Conservation (phyloP, 768 basidiomycete genomes). For the Thelephora aurantiotincta region DNA sequence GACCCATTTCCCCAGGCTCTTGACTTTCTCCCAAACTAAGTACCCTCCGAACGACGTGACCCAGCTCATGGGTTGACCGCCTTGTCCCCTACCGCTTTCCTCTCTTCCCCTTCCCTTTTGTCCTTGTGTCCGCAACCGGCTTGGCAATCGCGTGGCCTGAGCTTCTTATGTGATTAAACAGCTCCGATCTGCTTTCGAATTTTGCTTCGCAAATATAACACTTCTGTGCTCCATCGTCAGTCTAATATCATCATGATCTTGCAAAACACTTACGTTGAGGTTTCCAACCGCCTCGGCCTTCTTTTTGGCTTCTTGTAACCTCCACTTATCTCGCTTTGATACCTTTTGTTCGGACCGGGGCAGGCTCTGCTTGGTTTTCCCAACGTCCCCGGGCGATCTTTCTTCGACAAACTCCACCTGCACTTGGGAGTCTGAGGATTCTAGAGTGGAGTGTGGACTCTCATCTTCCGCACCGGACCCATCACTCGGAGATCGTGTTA, state of each 20-base stretch:
- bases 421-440: background rate
- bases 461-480: slow-evolving; percentile 6
- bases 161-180: slow-evolving; percentile 61
- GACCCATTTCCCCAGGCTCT: slow-evolving; percentile 36
- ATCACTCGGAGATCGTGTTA: slow-evolving; percentile 3
- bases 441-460: background rate
- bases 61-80: slow-evolving; percentile 74
- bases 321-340: slow-evolving; percentile 75
- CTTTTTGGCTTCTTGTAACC: slow-evolving; percentile 60
- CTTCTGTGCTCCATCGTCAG: slow-evolving; percentile 13
- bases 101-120: slow-evolving; percentile 22
- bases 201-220: slow-evolving; percentile 58
- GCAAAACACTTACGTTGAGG: slow-evolving; percentile 8
- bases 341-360: slow-evolving; percentile 15
- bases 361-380: slow-evolving; percentile 2
- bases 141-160: slow-evolving; percentile 54
- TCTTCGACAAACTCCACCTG: background rate
- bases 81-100: slow-evolving; percentile 11
- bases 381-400: background rate
- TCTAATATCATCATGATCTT: background rate
- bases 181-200: slow-evolving; percentile 57
- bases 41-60: slow-evolving; percentile 89
- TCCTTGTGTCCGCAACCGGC: slow-evolving; percentile 13
- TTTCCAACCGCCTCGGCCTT: slow-evolving; percentile 32
- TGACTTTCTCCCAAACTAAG: slow-evolving; percentile 93